phyloP scores from a whole-genome alignment of 2,329 filamentous ascomycete genomes.

The Ceratocystis variospora region DNA sequence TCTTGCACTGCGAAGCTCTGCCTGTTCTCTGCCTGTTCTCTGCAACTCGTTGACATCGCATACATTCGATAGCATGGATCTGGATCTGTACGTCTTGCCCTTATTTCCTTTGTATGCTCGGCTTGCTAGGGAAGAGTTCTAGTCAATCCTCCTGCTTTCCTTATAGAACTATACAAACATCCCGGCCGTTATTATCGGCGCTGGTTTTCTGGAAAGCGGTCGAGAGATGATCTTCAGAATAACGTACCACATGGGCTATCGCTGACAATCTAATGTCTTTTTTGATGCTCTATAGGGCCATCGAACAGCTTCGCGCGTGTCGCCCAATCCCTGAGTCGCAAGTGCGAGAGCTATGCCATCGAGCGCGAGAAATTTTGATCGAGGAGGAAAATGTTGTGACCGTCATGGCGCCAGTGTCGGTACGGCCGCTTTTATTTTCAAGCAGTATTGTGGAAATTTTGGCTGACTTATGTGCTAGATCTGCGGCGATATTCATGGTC shows the following conservation, averaged over 20 bases:
- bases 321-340: constrained; percentile 90
- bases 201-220: background rate
- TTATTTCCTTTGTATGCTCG: background rate
- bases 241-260: background rate
- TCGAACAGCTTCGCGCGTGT: constrained; percentile 88
- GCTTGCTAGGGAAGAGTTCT: background rate
- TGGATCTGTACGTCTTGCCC: constrained; percentile 57
- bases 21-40: background rate
- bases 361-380: constrained; percentile 86
- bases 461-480: constrained; percentile 38
- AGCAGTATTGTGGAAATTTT: background rate
- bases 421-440: constrained; percentile 30
- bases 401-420: constrained; percentile 86
- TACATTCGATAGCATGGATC: constrained; percentile 51
- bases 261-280: background rate
- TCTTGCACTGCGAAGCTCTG: background rate
- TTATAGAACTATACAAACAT: too few species aligned
- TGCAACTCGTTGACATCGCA: background rate
- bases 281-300: constrained; percentile 49
- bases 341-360: constrained; percentile 94
- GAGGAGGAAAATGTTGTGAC: constrained; percentile 96
- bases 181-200: background rate
- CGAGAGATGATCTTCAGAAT: background rate
- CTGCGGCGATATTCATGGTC: constrained; percentile 92
- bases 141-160: too few species aligned